Base-by-base conservation (phyloP, 2,329 filamentous ascomycete species). In the Scytalidium sp. region DNA sequence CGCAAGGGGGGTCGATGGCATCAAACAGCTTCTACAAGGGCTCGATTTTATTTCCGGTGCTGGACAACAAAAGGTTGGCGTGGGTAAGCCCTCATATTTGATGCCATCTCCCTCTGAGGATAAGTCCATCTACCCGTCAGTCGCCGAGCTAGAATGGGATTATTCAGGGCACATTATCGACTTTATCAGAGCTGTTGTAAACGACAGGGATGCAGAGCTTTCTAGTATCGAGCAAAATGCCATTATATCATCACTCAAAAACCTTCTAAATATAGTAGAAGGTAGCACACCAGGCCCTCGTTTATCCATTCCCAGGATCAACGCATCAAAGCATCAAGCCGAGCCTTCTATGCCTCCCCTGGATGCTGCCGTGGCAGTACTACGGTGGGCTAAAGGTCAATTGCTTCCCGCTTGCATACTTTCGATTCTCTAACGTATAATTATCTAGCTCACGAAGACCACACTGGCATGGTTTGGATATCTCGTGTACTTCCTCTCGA, bases 301-400 rank as follows among this genome's bases (percentile, higher is more conserved):
- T 27, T 27, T 27, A 27, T 40, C 47, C 49, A 36, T 50, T 36
- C 27, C 47, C 55, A 41, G 49, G 51, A 11, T 27, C 50, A 1
- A 21, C 50, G 25, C 25, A 7, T 7, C 25, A 27, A 27, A 27
- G 13, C 25, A 27, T 27, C 25, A 27, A 27, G 25, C 25, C 25
- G 25, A 27, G 7, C 13, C 25, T 13, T 13, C 13, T 27, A 64
- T 64, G 55, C 68, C 67, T 3, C 65, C 54, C 1, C 43, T 62
- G 17, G 63, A 67, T 11, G 59, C 58, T 11, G 58, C 59, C 9
- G 50, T 68, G 1, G 41, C 44, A 3, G 57, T 63, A 15, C 29
- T 70, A 8, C 54, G 63, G 3, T 71, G 67, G 68, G 62, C 56
- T 2, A 68, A 63, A 46, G 59, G 68, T 69, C 15, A 21, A 56